phyloP scores from a whole-genome alignment of 495 filamentous ascomycete genomes.

The Zalerion maritima region DNA sequence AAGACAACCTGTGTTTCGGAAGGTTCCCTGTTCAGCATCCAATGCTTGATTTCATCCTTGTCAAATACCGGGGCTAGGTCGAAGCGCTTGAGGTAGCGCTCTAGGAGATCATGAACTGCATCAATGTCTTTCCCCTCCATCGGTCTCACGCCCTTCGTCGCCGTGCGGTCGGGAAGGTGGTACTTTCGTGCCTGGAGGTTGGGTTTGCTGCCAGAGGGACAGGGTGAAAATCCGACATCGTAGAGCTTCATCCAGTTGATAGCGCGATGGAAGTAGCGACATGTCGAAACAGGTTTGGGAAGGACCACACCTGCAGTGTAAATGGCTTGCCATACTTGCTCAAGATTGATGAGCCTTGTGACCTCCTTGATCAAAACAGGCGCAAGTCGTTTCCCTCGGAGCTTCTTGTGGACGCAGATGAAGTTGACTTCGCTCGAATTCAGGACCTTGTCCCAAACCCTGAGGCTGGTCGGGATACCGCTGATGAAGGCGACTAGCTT shows the following conservation, averaged over 20 bases:
- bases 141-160: conserved; percentile 55
- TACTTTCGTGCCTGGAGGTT: conserved; percentile 67
- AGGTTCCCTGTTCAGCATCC: conserved; percentile 52
- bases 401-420: conserved; percentile 94
- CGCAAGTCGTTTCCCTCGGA: conserved; percentile 78
- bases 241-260: conserved; percentile 92
- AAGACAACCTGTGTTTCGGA: conserved; percentile 71
- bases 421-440: conserved; percentile 90
- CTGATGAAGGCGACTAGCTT: conserved; percentile 92
- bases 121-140: conserved; percentile 78
- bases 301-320: conserved; percentile 87
- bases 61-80: conserved; percentile 72
- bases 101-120: conserved; percentile 57
- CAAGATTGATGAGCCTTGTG: conserved; percentile 72
- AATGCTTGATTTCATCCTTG: conserved; percentile 70
- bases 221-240: conserved; percentile 78
- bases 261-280: conserved; percentile 84
- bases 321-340: conserved; percentile 80
- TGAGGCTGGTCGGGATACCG: conserved; percentile 69
- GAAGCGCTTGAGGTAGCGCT: conserved; percentile 64
- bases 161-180: conserved; percentile 53
- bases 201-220: conserved; percentile 69
- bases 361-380: conserved; percentile 96
- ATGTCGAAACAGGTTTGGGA: conserved; percentile 79
- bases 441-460: conserved; percentile 60